Conservation (phyloP, 2,329 filamentous ascomycete species). For the Monilinia fructigena region DNA sequence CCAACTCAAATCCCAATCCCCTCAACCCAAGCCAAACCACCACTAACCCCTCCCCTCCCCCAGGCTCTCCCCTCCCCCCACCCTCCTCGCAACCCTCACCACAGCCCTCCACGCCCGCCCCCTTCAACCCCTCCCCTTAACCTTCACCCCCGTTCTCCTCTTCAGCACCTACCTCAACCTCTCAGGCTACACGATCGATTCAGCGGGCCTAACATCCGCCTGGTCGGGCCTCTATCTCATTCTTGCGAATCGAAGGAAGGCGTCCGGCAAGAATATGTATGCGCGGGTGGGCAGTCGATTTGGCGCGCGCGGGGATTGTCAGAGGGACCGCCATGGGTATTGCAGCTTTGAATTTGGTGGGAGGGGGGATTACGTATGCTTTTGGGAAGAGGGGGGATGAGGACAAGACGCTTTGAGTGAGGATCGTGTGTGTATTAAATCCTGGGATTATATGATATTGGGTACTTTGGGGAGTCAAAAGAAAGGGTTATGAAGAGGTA, state of each 20-base stretch:
- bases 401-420: conserved; percentile 14
- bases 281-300: conserved; percentile 48
- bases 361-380: conserved; percentile 52
- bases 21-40: not conserved
- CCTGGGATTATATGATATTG: not conserved
- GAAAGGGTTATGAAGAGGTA: not conserved
- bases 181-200: conserved; percentile 60
- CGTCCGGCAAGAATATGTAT: conserved; percentile 29
- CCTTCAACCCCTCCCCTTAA: conserved; percentile 63
- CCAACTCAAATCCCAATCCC: not conserved
- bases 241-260: conserved; percentile 55
- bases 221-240: conserved; percentile 66
- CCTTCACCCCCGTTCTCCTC: conserved; percentile 64
- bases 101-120: conserved; percentile 66
- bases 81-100: conserved; percentile 63
- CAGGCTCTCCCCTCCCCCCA: conserved; percentile 63
- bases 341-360: conserved; percentile 50
- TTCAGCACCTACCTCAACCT: conserved; percentile 67
- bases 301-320: conserved; percentile 50
- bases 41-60: not conserved
- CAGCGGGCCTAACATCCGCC: conserved; percentile 61
- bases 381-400: conserved; percentile 45
- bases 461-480: not conserved
- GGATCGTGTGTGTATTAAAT: not conserved
- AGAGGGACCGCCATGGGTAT: conserved; percentile 52